Percentiles rank a stretch among this genome's conserved stretches.
phyloP scores from a whole-genome alignment of 352 stramenopile genomes.

The Phytophthora hybrid region DNA sequence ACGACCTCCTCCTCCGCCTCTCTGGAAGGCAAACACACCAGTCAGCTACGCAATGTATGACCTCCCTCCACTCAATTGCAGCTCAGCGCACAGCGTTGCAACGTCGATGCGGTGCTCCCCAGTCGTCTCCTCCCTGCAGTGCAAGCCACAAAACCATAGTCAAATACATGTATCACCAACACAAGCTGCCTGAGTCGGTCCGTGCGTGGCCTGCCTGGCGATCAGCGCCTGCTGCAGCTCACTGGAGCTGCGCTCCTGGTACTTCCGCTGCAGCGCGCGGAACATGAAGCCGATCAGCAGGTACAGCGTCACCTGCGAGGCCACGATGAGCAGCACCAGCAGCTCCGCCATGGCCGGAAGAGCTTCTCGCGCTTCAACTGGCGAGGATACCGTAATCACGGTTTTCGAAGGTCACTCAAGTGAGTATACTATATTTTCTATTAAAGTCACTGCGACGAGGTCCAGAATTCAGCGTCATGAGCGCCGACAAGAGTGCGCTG shows the following conservation, averaged over 20 bases:
- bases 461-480: conserved; percentile 18
- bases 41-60: not conserved
- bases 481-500: conserved; percentile 68
- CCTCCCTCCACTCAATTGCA: not conserved
- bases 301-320: conserved; percentile 46
- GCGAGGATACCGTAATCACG: too few species aligned
- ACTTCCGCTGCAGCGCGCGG: conserved; percentile 34
- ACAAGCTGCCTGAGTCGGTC: too few species aligned
- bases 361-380: too few species aligned
- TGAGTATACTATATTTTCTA: not conserved
- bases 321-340: conserved; percentile 49
- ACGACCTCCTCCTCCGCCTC: conserved; percentile 45
- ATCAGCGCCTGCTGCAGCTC: conserved; percentile 45
- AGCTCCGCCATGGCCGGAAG: conserved; percentile 14
- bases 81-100: conserved; percentile 36
- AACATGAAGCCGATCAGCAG: conserved; percentile 43
- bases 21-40: conserved; percentile 18
- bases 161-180: too few species aligned
- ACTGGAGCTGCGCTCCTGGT: conserved; percentile 20
- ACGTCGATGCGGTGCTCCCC: conserved; percentile 60
- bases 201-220: conserved; percentile 26
- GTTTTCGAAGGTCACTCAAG: conserved; percentile 6
- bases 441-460: conserved; percentile 18
- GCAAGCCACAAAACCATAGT: not conserved
- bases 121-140: conserved; percentile 15